Conservation (phyloP, 2,329 filamentous ascomycete genomes). For the Aspergillus jensenii region DNA sequence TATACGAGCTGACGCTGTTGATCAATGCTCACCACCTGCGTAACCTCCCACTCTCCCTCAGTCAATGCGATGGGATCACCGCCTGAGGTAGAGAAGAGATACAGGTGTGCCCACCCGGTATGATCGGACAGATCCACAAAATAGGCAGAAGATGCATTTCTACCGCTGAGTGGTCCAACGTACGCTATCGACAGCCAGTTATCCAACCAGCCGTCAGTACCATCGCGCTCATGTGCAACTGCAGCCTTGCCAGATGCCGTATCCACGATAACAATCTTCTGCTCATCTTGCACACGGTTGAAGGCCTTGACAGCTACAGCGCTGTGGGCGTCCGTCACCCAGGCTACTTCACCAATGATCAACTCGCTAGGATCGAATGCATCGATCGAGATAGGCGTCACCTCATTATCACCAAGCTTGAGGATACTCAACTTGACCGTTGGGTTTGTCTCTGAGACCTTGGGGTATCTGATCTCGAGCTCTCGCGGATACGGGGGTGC, state of each 20-base stretch:
- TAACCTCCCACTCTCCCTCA: slow-evolving; percentile 65
- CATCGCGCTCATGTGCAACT: slow-evolving; percentile 58
- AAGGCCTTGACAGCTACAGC: slow-evolving; percentile 64
- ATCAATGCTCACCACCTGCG: slow-evolving; percentile 60
- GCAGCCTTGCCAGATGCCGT: slow-evolving; percentile 47
- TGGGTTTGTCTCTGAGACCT: slow-evolving; percentile 67
- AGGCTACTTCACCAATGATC: slow-evolving; percentile 67
- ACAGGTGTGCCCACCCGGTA: slow-evolving; percentile 65
- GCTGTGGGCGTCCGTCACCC: slow-evolving; percentile 63
- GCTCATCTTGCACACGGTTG: slow-evolving; percentile 67
- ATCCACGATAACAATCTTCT: slow-evolving; percentile 63
- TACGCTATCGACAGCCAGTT: slow-evolving; percentile 47
- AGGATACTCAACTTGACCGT: slow-evolving; percentile 62
- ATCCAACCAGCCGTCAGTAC: slow-evolving; percentile 62
- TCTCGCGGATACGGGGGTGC: slow-evolving; percentile 63
- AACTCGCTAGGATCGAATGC: slow-evolving; percentile 61
- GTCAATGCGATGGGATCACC: slow-evolving; percentile 60
- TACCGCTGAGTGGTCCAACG: slow-evolving; percentile 35
- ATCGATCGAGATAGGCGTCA: slow-evolving; percentile 51
- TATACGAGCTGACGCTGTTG: slow-evolving; percentile 57
- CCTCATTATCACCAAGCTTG: slow-evolving; percentile 49
- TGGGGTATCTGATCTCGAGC: slow-evolving; percentile 66
- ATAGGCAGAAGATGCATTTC: slow-evolving; percentile 42
- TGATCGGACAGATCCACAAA: slow-evolving; percentile 68
- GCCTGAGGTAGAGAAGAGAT: slow-evolving; percentile 60